Evolutionary conservation across 768 basidiomycete genomes (phyloP), one percentile per base, ranked within the genome.

Genomic region (Trametes elegans): DNA sequence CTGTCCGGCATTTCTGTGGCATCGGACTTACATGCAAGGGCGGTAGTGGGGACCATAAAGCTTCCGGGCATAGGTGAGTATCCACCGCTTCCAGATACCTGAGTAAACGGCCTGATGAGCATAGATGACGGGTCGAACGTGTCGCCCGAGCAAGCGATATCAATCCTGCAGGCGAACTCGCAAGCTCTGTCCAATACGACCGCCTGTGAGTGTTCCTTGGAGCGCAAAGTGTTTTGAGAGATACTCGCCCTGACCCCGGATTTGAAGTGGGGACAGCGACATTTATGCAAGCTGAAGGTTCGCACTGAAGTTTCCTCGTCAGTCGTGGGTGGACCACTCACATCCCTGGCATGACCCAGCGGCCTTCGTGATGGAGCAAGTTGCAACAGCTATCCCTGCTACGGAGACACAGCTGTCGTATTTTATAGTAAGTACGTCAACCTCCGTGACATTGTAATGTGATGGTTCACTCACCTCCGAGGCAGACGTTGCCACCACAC

Each of bases 351-450:
- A n/a, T 19, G 3, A 6, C n/a, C n/a, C n/a, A 60, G 65, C 61
- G 5, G 32, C 57, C 1, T 41, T 50, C 21, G 42, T 66, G n/a
- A 46, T 50, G 48, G 49, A 35, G 13, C 55, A 61, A 19, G 62
- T 53, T 4, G 57, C 53, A 11, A 53, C 50, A 11, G 47, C 26
- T 7, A 44, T 66, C 32, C 56, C 62, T 23, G 58, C 62, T 0
- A 35, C 55, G 18, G 61, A 58, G 24, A 50, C 58, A 11, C 48
- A 55, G 42, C 59, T 57, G 16, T 62, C 50, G 36, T 59, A 59
- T 0, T 62, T 55, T 21, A 44, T 64, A 7, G 49, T 51, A 24
- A 58, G 62, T 59, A 41, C 39, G 58, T 45, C 11, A 2, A 4
- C 39, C 19, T 7, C 27, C 3, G 11, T 14, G 8, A 34, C 19